Base-by-base conservation (phyloP, 1,284 basidiomycete species). In the Sphaerobolus stellatus region DNA sequence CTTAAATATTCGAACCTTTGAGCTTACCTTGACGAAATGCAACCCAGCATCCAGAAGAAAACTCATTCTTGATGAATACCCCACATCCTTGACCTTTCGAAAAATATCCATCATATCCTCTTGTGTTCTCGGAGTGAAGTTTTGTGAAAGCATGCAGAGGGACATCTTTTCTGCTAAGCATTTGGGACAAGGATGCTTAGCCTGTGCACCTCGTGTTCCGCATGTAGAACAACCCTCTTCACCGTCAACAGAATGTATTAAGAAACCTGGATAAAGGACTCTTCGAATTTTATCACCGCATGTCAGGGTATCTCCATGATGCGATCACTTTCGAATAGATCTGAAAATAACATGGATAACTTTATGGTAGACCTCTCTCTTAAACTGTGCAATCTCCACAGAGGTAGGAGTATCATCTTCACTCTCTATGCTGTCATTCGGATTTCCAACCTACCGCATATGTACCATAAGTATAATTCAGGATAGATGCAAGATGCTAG, bases 161-260 rank as follows among this genome's bases (percentile, higher is more conserved):
- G 66, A 58, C 28, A 64, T 52, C 3, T 56, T 14, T 27, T 64
- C 47, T 13, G 68, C 68, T 9, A 64, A 53, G 41, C 64, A 65
- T n/a, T 53, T 60, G 0, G 67, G 64, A 48, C 68, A 70, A 28
- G 68, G 68, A 57, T 59, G 50, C 34, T 62, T 63, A n/a, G 60
- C 64, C 14, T 11, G 54, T 30, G 60, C 58, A 36, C 57, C 62
- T 22, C 56, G 61, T 53, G 60, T 64, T 3, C 56, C 61, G 36
- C 61, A 62, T 24, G 63, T 66, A 29, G 62, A 59, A 4, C 59
- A 27, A 14, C 60, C 62, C 56, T 69, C 68, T 53, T 71, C 67
- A 18, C 57, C 64, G 43, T 71, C 69, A 45, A 70, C 57, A 20
- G 62, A 65, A 41, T 62, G 58, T 48, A 68, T 66, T 1, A 63